Conservation (phyloP, 2,329 filamentous ascomycete species). For the Epichloe sibirici region DNA sequence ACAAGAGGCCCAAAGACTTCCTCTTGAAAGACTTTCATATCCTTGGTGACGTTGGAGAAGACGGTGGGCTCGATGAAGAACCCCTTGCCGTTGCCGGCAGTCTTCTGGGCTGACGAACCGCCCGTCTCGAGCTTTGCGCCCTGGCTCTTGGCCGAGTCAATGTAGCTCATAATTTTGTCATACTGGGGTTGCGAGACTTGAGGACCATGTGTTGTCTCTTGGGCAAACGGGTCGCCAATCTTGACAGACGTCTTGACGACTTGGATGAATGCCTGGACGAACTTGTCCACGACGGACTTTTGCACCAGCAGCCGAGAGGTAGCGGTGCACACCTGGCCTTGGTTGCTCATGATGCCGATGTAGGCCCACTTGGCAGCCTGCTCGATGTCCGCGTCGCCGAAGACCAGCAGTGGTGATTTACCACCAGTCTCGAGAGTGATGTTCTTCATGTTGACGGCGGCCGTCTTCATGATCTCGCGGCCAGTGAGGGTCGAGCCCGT, state of each 20-base stretch:
- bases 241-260: constrained; percentile 46
- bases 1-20: constrained; percentile 35
- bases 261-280: constrained; percentile 49
- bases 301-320: constrained; percentile 55
- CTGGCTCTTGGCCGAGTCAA: constrained; percentile 56
- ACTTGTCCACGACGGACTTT: constrained; percentile 47
- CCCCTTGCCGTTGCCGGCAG: constrained; percentile 26
- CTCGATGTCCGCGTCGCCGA: constrained; percentile 53
- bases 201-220: constrained; percentile 61
- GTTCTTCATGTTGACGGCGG: constrained; percentile 53
- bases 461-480: constrained; percentile 63
- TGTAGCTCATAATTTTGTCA: constrained; percentile 56
- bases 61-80: constrained; percentile 35
- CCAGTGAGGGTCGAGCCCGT: constrained; percentile 65
- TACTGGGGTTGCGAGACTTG: constrained; percentile 62
- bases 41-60: constrained; percentile 27
- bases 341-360: constrained; percentile 43
- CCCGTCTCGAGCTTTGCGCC: constrained; percentile 56
- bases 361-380: constrained; percentile 51
- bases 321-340: constrained; percentile 54
- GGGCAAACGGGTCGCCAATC: constrained; percentile 58
- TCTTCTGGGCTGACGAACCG: constrained; percentile 35
- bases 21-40: constrained; percentile 33
- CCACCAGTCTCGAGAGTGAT: constrained; percentile 56
- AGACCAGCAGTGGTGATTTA: constrained; percentile 52